Evolutionary conservation across 306 rosid genomes (phyloP).

Genomic region (Cucumis sativus): Cucumber_9930_V3 NC_026657.2:34942001-34942500

Average conservation of each 20-base stretch:
- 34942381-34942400: conserved; percentile 31
- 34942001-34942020: too few species aligned
- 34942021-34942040: too few species aligned
- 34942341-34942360: conserved; percentile 32
- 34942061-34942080: background rate
- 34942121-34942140: too few species aligned
- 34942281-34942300: conserved; percentile 38
- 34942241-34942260: conserved; percentile 25
- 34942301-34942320: conserved; percentile 35
- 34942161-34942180: background rate
- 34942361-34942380: conserved; percentile 16
- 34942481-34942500: background rate
- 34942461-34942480: background rate
- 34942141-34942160: background rate
- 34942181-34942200: background rate
- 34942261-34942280: conserved; percentile 31
- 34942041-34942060: too few species aligned
- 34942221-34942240: conserved; percentile 43
- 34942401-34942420: conserved; percentile 22
- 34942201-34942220: conserved; percentile 30
- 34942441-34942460: background rate
- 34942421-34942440: background rate
- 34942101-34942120: background rate
- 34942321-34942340: conserved; percentile 53
- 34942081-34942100: background rate